Evolutionary conservation across 768 basidiomycete species (phyloP).

Genomic region (Phylloporus sp.): DNA sequence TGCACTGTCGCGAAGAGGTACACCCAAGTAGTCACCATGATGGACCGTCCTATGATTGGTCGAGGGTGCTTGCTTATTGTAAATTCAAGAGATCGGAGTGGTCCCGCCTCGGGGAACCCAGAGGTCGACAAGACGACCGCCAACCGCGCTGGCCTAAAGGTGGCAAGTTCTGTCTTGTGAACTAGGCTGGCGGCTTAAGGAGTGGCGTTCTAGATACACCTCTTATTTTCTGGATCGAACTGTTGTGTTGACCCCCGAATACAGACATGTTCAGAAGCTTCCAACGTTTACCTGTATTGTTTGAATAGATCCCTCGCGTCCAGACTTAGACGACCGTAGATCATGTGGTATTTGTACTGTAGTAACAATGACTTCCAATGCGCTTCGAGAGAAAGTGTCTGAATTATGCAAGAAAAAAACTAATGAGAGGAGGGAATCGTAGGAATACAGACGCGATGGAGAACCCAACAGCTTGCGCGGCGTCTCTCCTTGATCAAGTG

Average conservation of each 20-base stretch:
- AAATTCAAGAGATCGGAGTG: too few relatives aligned
- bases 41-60: too few relatives aligned
- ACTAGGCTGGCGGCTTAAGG: too few relatives aligned
- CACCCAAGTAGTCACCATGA: too few relatives aligned
- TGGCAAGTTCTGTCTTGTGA: too few relatives aligned
- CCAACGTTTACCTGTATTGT: conserved; percentile 17
- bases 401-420: conserved; percentile 8
- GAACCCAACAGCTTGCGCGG: not conserved
- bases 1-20: too few relatives aligned
- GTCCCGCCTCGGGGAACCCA: too few relatives aligned
- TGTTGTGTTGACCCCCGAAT: not conserved
- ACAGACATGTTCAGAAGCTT: conserved; percentile 18
- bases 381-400: not conserved
- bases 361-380: not conserved
- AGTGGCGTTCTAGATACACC: too few relatives aligned
- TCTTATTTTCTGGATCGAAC: not conserved
- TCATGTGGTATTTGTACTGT: not conserved
- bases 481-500: conserved; percentile 30
- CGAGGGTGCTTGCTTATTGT: too few relatives aligned
- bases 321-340: not conserved
- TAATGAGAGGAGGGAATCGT: not conserved
- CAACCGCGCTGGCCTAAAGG: too few relatives aligned
- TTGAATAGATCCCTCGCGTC: too few relatives aligned
- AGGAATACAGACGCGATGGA: conserved; percentile 12
- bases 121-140: too few relatives aligned